phyloP scores from a whole-genome alignment of 2,329 filamentous ascomycete species.

The Calonectria henricotiae region DNA sequence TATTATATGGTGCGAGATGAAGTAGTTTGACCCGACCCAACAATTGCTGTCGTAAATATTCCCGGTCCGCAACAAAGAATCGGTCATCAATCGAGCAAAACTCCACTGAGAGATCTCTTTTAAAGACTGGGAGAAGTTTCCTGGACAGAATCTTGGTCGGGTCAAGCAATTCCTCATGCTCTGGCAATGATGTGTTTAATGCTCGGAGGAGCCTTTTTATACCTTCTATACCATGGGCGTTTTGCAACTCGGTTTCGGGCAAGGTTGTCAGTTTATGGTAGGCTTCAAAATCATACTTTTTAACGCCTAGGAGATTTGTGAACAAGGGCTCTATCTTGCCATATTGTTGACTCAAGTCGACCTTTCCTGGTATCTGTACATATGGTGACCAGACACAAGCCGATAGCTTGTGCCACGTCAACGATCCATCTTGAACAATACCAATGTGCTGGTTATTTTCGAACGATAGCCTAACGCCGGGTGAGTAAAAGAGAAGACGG shows the following conservation, averaged over 20 bases:
- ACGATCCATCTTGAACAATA: background rate
- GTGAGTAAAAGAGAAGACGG: background rate
- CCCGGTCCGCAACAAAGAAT: background rate
- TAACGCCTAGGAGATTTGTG: background rate
- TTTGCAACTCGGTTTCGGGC: background rate
- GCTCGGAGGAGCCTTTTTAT: background rate
- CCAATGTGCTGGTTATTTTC: background rate
- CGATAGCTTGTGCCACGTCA: background rate
- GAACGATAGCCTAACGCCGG: background rate
- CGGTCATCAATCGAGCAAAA: background rate
- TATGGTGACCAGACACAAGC: background rate
- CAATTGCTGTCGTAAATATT: background rate
- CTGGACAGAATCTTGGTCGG: background rate
- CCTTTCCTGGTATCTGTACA: background rate
- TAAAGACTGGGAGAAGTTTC: background rate
- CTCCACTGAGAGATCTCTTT: background rate
- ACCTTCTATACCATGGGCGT: background rate
- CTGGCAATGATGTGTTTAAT: background rate
- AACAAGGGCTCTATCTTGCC: background rate
- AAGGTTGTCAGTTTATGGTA: background rate
- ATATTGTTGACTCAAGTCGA: background rate
- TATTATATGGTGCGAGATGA: background rate
- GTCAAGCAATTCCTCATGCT: background rate
- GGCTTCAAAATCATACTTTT: background rate
- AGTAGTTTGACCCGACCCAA: background rate